phyloP scores from a whole-genome alignment of 176 grass and related monocot species.

The Juncus inflexus region DNA sequence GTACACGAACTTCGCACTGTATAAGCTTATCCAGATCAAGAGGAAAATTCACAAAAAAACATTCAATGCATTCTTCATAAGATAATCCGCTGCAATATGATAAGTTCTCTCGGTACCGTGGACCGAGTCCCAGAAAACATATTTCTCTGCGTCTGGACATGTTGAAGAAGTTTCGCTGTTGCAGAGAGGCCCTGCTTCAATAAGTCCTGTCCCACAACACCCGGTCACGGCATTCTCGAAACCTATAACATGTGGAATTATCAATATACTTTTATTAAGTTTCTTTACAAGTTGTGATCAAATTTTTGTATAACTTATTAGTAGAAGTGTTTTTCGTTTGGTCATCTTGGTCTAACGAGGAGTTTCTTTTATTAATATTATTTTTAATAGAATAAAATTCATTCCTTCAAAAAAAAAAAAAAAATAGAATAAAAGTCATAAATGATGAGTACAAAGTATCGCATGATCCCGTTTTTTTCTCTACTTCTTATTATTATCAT shows the following conservation, averaged over 20 bases:
- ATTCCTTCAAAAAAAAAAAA: no score
- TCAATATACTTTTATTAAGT: not conserved
- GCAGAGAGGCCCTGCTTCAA: conserved; percentile 65
- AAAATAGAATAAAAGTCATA: no score
- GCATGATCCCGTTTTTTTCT: no score
- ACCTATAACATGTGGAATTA: conserved; percentile 29
- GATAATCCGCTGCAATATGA: conserved; percentile 36
- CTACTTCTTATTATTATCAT: no score
- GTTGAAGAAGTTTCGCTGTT: conserved; percentile 29
- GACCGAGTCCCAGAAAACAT: conserved; percentile 63
- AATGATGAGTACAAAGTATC: no score
- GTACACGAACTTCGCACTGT: no score
- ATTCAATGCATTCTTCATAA: conserved; percentile 42
- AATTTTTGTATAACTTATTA: conserved; percentile 23
- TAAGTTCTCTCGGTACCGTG: conserved; percentile 63
- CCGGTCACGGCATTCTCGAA: conserved; percentile 65
- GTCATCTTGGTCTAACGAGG: conserved; percentile 7
- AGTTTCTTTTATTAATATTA: conserved; percentile 15
- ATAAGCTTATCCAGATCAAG: conserved; percentile 24
- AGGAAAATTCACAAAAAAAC: conserved; percentile 23
- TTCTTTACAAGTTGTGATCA: conserved; percentile 13
- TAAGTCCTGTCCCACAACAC: conserved; percentile 62
- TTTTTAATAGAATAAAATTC: no score
- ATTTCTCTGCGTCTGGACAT: conserved; percentile 41
- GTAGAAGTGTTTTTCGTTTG: conserved; percentile 19